These are phyloP conservation scores for Colletotrichum liriopes DNA, from an alignment of 2,329 filamentous ascomycete genomes.

Conservation along the genomic window DNA sequence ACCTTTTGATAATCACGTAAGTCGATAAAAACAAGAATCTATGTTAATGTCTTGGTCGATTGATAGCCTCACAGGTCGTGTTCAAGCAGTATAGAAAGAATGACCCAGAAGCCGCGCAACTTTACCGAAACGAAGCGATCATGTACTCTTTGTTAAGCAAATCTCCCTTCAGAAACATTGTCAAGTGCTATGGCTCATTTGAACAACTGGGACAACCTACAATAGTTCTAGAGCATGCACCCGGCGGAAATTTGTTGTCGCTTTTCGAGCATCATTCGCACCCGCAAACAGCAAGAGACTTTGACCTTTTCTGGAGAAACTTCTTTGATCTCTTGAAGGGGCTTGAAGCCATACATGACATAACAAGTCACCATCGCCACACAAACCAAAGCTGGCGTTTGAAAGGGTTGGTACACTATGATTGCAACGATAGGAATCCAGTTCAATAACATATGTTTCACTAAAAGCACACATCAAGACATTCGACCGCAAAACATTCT, in stretches of 20 bases:
- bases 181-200: slow-evolving; percentile 7
- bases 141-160: background rate
- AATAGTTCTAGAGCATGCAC: background rate
- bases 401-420: slow-evolving; percentile 5
- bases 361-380: background rate
- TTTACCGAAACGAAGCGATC: slow-evolving; percentile 2
- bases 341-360: background rate
- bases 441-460: too few relatives aligned
- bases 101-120: background rate
- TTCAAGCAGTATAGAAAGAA: slow-evolving; percentile 1
- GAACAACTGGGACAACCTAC: background rate
- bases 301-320: background rate
- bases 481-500: slow-evolving; percentile 25
- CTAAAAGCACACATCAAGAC: slow-evolving; percentile 12
- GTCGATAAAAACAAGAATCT: too few relatives aligned
- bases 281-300: background rate
- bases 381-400: background rate
- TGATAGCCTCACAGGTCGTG: background rate
- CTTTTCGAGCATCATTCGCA: background rate
- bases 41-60: too few relatives aligned
- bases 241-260: background rate
- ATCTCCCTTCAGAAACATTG: background rate
- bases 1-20: background rate
- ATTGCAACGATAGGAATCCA: too few relatives aligned
- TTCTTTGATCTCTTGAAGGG: background rate